phyloP scores from a whole-genome alignment of 192 early-diverging fungal genomes.

The Backusella circina region DNA sequence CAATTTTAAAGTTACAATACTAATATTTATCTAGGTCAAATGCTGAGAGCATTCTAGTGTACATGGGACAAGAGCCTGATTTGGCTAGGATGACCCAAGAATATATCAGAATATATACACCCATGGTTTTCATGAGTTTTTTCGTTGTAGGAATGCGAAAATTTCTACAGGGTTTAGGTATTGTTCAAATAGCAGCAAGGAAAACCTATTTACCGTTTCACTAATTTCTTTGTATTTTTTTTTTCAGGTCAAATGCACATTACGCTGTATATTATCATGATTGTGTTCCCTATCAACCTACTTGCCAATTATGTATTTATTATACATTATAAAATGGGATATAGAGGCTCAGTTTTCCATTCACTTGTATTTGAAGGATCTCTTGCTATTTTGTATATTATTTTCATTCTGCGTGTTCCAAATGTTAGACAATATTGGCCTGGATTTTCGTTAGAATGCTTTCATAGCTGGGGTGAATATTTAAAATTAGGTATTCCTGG shows the following conservation, averaged over 20 bases:
- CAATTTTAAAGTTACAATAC: not conserved
- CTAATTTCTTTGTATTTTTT: not conserved
- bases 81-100: conserved; percentile 17
- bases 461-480: conserved; percentile 14
- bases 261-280: conserved; percentile 19
- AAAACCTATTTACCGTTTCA: not conserved
- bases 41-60: conserved; percentile 20
- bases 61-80: conserved; percentile 23
- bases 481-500: conserved; percentile 30
- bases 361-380: not conserved
- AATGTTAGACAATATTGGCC: conserved; percentile 15
- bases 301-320: conserved; percentile 12
- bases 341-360: conserved; percentile 9
- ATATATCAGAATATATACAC: conserved; percentile 10
- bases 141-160: conserved; percentile 9
- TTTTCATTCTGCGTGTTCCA: conserved; percentile 7
- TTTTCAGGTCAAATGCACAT: conserved; percentile 22
- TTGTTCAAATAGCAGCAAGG: not conserved
- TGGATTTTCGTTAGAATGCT: conserved; percentile 15
- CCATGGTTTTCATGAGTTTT: conserved; percentile 15
- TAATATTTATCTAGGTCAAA: conserved; percentile 14
- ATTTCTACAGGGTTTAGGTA: conserved; percentile 19
- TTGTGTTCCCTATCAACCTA: conserved; percentile 20
- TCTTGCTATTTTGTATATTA: not conserved
- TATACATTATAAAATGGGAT: conserved; percentile 10